phyloP scores from a whole-genome alignment of 495 filamentous ascomycete species.

The Lindgomyces ingoldianus region DNA sequence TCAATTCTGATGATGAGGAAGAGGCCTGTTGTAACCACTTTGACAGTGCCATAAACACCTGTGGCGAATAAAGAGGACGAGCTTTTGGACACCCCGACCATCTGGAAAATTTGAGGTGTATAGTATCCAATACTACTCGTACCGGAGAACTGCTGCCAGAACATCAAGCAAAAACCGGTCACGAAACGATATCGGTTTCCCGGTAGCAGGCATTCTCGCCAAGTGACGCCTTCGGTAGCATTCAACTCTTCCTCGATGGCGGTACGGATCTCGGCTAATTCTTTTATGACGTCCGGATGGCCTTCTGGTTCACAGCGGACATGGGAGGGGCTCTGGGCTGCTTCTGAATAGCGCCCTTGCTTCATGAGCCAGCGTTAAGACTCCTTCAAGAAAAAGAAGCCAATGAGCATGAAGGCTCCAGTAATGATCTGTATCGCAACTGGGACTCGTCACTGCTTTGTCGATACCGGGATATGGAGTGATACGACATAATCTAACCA shows the following conservation, averaged over 20 bases:
- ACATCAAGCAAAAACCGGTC: slow-evolving; percentile 39
- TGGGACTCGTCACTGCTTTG: slow-evolving; percentile 57
- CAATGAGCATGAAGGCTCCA: slow-evolving; percentile 52
- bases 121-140: slow-evolving; percentile 30
- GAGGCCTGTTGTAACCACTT: slow-evolving; percentile 19
- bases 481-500: slow-evolving; percentile 50
- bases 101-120: slow-evolving; percentile 27
- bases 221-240: slow-evolving; percentile 25
- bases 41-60: slow-evolving; percentile 33
- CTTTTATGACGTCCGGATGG: slow-evolving; percentile 57
- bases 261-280: slow-evolving; percentile 27
- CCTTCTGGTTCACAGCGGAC: slow-evolving; percentile 59
- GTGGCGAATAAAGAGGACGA: slow-evolving; percentile 29
- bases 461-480: slow-evolving; percentile 46
- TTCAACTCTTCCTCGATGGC: slow-evolving; percentile 29
- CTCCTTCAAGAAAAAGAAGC: slow-evolving; percentile 58
- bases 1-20: slow-evolving; percentile 18
- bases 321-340: slow-evolving; percentile 61
- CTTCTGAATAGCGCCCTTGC: slow-evolving; percentile 57
- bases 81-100: slow-evolving; percentile 30
- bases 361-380: slow-evolving; percentile 65
- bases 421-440: slow-evolving; percentile 62
- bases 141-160: slow-evolving; percentile 42
- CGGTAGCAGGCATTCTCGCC: slow-evolving; percentile 26
- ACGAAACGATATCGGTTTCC: slow-evolving; percentile 25